phyloP scores from a whole-genome alignment of 805 yeast genomes.

The Maudiozyma pseudohumilis region DNA sequence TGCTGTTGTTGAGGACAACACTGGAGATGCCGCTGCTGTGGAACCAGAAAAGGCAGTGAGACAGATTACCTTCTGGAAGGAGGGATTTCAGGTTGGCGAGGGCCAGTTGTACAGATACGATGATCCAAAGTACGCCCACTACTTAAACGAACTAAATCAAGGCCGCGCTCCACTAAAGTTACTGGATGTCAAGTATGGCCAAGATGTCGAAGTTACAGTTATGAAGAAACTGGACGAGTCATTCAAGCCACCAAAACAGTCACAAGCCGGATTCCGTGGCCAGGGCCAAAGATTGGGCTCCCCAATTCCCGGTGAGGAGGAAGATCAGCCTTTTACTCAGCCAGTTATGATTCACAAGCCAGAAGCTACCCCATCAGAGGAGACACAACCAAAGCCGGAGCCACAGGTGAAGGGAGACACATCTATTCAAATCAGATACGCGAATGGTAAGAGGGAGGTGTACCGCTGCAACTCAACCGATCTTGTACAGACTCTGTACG shows the following conservation, averaged over 20 bases:
- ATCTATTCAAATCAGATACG: slow-evolving; percentile 70
- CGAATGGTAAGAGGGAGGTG: slow-evolving; percentile 64
- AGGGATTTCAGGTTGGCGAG: slow-evolving; percentile 92
- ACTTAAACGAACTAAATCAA: slow-evolving; percentile 67
- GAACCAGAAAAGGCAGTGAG: slow-evolving; percentile 49
- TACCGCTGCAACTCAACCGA: slow-evolving; percentile 56
- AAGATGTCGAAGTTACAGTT: slow-evolving; percentile 89
- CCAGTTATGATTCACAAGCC: not conserved
- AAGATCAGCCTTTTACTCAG: slow-evolving; percentile 5
- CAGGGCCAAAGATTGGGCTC: slow-evolving; percentile 81
- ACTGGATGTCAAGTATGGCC: slow-evolving; percentile 77
- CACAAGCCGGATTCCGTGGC: slow-evolving; percentile 64
- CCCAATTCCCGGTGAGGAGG: slow-evolving; percentile 67
- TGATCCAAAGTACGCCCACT: slow-evolving; percentile 78
- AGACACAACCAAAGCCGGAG: slow-evolving; percentile 14
- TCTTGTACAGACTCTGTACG: slow-evolving; percentile 56
- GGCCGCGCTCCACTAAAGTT: slow-evolving; percentile 88
- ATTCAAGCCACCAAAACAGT: slow-evolving; percentile 56
- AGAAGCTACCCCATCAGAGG: slow-evolving; percentile 7
- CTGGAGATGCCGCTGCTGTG: slow-evolving; percentile 20
- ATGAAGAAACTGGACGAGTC: slow-evolving; percentile 72
- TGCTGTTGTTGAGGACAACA: slow-evolving; percentile 31
- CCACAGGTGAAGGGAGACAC: slow-evolving; percentile 48
- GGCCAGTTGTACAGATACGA: slow-evolving; percentile 81
- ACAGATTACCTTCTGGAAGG: slow-evolving; percentile 89